Percentiles rank a stretch among this genome's conserved stretches.
Evolutionary conservation across 164 flowering plant species (phyloP).

Genomic region (Nymphaea colorata): DNA sequence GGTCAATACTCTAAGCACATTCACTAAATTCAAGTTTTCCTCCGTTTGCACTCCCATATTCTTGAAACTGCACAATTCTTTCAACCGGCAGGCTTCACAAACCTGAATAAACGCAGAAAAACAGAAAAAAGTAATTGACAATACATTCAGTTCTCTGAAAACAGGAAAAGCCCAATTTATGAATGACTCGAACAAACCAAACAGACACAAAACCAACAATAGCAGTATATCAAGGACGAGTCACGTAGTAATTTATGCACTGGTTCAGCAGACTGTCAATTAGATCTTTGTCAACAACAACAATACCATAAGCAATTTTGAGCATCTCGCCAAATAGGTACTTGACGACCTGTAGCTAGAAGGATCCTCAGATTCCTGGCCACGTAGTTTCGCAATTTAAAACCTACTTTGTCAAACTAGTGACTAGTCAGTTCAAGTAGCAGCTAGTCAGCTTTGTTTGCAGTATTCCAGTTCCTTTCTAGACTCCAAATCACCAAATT

Average conservation of each 20-base stretch:
- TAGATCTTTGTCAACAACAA: not conserved
- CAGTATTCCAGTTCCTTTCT: too few species aligned
- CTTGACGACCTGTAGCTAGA: too few species aligned
- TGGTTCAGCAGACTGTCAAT: not conserved
- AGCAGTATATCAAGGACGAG: not conserved
- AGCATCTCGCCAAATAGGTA: too few species aligned
- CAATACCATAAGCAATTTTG: too few species aligned
- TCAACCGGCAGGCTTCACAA: constrained; percentile 46
- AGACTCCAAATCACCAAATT: too few species aligned
- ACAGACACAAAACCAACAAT: not conserved
- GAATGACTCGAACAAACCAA: not conserved
- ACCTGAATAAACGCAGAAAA: constrained; percentile 32
- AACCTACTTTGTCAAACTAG: too few species aligned
- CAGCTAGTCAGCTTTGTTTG: too few species aligned
- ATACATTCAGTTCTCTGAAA: too few species aligned
- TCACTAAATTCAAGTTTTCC: constrained; percentile 29
- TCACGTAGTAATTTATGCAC: not conserved
- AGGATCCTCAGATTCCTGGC: too few species aligned
- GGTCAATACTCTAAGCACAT: constrained; percentile 40
- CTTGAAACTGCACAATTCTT: constrained; percentile 43
- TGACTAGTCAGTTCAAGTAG: too few species aligned
- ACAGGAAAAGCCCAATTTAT: not conserved
- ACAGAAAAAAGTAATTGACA: not conserved
- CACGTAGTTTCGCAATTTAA: too few species aligned
- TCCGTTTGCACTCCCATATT: constrained; percentile 28